Evolutionary conservation across 1,284 basidiomycete genomes (phyloP), one percentile per base, ranked within the genome.

Genomic region (Pyrrhoderma lamaoense): DNA sequence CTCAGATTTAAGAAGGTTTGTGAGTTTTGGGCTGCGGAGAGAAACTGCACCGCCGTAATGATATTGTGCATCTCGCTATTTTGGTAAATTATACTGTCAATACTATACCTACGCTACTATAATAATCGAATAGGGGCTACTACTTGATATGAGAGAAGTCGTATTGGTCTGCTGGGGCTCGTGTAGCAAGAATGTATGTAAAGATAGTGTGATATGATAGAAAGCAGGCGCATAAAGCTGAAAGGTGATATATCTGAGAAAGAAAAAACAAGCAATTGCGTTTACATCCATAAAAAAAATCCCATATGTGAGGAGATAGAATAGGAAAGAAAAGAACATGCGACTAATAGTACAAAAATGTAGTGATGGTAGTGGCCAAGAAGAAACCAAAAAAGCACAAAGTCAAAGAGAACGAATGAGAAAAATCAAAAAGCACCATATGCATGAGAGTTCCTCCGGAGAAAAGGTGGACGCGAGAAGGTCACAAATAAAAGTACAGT

Each of bases 1-100:
- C 65, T 87, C 86, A 3, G 89, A 92, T 63, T 82, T 93, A 60
- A 74, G 85, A 59, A 72, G 90, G 21, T 83, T 94, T 61, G 89
- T 93, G 34, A 89, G 80, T 58, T 93, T 93, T 66, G 89, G 88
- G 1, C 69, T 90, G 56, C 72, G 89, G 60, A 75, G 85, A 57
- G 86, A 89, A 57, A 71, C 79, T 13, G 63, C 69, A 42, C 70
- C 68, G 16, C 69, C 72, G 40, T 49, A 37, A 49, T 23, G 31
- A 37, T 36, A 14, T n/a, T n/a, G n/a, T 31, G 27, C 27, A 31
- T 11, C 27, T 31, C 11, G 5, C 11, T 11, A 5, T 31, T 31
- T 31, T 31, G 16, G 37, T 39, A 11, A 8, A 27, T 8, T 31
- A 47, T 8, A 23, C 40, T 45, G 9, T 49, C n/a, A 14, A 49